phyloP scores from a whole-genome alignment of 1,139 yeast genomes.

The Pichia sp. region DNA sequence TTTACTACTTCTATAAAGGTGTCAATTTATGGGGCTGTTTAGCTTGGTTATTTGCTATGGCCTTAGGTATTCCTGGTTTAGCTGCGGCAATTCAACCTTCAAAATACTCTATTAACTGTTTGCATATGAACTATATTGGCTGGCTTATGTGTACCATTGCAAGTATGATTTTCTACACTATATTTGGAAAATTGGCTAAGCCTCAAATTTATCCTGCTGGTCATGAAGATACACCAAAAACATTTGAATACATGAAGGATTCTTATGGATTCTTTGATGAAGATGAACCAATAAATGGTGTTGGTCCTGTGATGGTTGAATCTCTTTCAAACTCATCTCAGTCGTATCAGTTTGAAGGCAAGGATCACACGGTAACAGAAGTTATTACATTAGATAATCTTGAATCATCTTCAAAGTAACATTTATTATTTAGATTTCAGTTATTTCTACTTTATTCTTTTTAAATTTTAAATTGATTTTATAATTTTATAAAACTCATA shows the following conservation, averaged over 20 bases:
- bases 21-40: constrained; percentile 18
- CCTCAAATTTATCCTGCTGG: constrained; percentile 19
- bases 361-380: constrained; percentile 7
- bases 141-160: constrained; percentile 18
- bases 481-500: too few relatives aligned
- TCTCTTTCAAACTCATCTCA: constrained; percentile 2
- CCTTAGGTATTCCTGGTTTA: constrained; percentile 19
- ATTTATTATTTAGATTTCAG: neutral
- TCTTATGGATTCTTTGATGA: constrained; percentile 20
- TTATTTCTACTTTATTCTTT: too few relatives aligned
- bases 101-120: constrained; percentile 11
- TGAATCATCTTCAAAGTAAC: neutral
- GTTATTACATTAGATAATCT: constrained; percentile 5
- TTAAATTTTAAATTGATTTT: too few relatives aligned
- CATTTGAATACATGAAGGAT: constrained; percentile 17
- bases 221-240: constrained; percentile 17
- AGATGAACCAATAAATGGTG: constrained; percentile 21
- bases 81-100: constrained; percentile 17
- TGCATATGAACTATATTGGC: constrained; percentile 19
- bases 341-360: constrained; percentile 1
- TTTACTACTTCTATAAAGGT: constrained; percentile 36
- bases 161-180: constrained; percentile 13
- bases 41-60: constrained; percentile 17
- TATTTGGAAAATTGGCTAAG: constrained; percentile 11
- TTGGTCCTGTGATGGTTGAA: constrained; percentile 5